A percentile compares a stretch with the other conserved stretches of the same genome.
phyloP scores from a whole-genome alignment of 2,329 filamentous ascomycete genomes.

The Ascochyta pisi region DNA sequence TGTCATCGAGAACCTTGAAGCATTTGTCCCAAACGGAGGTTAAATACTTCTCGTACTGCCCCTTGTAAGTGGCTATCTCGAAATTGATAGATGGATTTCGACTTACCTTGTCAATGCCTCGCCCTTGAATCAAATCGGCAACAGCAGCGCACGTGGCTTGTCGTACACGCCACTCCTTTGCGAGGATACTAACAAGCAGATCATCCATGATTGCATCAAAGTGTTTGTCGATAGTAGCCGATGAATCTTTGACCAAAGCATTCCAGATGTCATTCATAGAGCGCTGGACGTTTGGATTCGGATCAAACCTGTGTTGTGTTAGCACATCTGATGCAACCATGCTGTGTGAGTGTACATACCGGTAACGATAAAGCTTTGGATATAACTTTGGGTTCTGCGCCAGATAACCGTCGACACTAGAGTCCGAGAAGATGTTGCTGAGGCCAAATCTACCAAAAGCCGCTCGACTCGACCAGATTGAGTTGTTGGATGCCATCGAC shows the following conservation, averaged over 20 bases:
- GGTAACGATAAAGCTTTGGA: conserved; percentile 90
- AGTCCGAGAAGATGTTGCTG: conserved; percentile 89
- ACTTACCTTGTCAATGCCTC: conserved; percentile 60
- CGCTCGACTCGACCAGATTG: conserved; percentile 95
- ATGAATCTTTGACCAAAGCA: conserved; percentile 88
- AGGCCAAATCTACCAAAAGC: conserved; percentile 94
- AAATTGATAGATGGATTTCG: neutral
- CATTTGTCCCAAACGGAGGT: conserved; percentile 83
- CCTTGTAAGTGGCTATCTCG: conserved; percentile 11
- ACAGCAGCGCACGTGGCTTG: conserved; percentile 93
- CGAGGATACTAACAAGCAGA: conserved; percentile 82
- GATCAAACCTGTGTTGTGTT: conserved; percentile 71
- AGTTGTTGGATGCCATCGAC: conserved; percentile 93
- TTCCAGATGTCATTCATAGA: conserved; percentile 99
- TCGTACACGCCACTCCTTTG: conserved; percentile 90
- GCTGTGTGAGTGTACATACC: conserved; percentile 45
- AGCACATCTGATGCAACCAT: conserved; percentile 5
- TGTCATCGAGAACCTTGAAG: conserved; percentile 93
- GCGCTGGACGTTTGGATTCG: conserved; percentile 87
- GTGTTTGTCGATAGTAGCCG: conserved; percentile 75
- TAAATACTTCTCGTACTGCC: conserved; percentile 80
- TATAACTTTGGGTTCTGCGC: conserved; percentile 90
- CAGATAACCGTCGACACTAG: conserved; percentile 70
- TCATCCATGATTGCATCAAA: conserved; percentile 92
- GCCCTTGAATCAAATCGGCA: conserved; percentile 83